phyloP scores from a whole-genome alignment of 2,329 filamentous ascomycete genomes.

The Penicillium freii region DNA sequence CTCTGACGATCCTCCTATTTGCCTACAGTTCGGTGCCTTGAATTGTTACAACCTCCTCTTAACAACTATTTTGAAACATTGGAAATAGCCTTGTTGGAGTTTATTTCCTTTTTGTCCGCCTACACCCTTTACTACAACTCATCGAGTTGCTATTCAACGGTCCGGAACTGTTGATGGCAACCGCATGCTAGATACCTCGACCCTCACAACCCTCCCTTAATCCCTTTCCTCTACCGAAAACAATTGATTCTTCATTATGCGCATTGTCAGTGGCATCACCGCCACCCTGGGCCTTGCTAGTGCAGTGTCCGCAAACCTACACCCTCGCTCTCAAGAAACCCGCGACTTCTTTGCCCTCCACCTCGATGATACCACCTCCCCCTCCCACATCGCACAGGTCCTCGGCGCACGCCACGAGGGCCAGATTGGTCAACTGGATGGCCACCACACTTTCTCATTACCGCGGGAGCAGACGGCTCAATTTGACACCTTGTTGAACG shows the following conservation, averaged over 20 bases:
- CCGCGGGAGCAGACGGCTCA: slow-evolving; percentile 56
- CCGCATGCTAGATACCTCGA: not conserved
- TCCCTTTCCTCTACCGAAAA: not conserved
- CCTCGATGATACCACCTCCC: slow-evolving; percentile 64
- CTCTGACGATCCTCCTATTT: slow-evolving; percentile 18
- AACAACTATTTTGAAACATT: not conserved
- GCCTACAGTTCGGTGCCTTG: not conserved
- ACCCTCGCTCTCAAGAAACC: slow-evolving; percentile 68
- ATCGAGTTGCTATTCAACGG: slow-evolving; percentile 2
- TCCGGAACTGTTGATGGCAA: slow-evolving; percentile 23
- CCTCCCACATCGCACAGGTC: slow-evolving; percentile 64
- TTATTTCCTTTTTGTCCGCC: not conserved
- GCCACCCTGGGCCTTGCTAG: slow-evolving; percentile 38
- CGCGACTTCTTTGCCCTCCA: slow-evolving; percentile 95
- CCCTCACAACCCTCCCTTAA: not conserved
- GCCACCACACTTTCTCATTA: slow-evolving; percentile 85
- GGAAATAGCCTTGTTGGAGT: not conserved
- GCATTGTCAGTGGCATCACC: slow-evolving; percentile 48
- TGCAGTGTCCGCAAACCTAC: slow-evolving; percentile 50
- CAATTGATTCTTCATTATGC: slow-evolving; percentile 17
- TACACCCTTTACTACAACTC: not conserved
- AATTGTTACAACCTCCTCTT: slow-evolving; percentile 1
- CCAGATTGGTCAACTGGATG: slow-evolving; percentile 69
- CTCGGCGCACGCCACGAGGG: slow-evolving; percentile 81
- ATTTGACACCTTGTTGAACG: slow-evolving; percentile 51